Evolutionary conservation across 139 green algal species (phyloP).

Genomic region (Yamagishiella unicocca): DNA sequence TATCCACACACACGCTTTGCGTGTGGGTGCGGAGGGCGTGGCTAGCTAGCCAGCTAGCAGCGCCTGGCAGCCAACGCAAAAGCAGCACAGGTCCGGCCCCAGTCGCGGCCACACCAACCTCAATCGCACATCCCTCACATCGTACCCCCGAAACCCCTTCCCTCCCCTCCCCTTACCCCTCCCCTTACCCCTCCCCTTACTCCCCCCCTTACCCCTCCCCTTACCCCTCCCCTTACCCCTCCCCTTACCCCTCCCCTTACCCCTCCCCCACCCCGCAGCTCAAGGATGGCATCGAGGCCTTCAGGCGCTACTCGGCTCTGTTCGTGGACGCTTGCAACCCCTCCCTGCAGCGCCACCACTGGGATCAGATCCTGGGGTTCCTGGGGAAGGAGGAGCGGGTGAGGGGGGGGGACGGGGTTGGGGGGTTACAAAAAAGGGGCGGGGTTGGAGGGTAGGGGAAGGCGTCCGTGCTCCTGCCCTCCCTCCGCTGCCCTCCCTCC

Average conservation of each 20-base stretch:
- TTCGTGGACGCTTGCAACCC: slow-evolving; percentile 69
- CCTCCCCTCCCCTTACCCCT: background rate
- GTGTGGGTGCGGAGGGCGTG: no score
- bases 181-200: background rate
- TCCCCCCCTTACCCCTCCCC: background rate
- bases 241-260: background rate
- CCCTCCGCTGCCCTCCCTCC: no score
- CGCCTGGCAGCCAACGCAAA: no score
- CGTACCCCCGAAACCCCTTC: no score
- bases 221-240: background rate
- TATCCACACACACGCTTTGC: background rate
- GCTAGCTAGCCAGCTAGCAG: no score
- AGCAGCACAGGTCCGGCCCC: no score
- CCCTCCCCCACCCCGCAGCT: slow-evolving; percentile 42
- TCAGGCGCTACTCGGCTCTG: slow-evolving; percentile 64
- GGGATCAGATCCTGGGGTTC: slow-evolving; percentile 55
- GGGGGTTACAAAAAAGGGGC: background rate
- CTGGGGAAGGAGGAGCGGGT: slow-evolving; percentile 42
- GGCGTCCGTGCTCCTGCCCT: no score
- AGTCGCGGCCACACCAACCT: no score
- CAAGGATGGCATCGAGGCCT: slow-evolving; percentile 69
- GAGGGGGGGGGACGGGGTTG: background rate
- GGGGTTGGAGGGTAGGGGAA: background rate
- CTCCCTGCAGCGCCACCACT: slow-evolving; percentile 72
- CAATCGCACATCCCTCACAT: no score